Percentiles rank a stretch among this genome's conserved stretches.
Conservation (phyloP, 768 basidiomycete species). For the Phlebiopsis gigantea region DNA sequence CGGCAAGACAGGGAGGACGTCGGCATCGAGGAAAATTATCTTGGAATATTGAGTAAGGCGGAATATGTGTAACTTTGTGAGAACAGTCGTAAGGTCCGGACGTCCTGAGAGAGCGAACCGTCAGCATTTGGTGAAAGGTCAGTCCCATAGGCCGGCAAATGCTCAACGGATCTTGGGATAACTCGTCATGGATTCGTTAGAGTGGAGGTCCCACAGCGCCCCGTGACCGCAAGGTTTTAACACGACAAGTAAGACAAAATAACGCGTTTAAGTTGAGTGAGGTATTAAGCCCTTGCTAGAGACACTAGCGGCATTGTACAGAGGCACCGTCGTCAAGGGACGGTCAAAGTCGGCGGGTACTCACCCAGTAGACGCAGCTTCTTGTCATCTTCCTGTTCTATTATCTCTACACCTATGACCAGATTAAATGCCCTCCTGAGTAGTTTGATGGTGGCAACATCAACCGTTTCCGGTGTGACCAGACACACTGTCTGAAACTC, state of each 20-base stretch:
- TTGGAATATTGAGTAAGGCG: constrained; percentile 84
- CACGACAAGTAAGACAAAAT: neutral
- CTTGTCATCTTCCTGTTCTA: constrained; percentile 60
- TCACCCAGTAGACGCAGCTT: constrained; percentile 81
- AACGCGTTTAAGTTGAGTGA: neutral
- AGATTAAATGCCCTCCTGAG: constrained; percentile 76
- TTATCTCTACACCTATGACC: constrained; percentile 90
- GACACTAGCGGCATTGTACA: neutral
- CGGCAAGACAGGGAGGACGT: constrained; percentile 83
- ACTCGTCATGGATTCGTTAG: neutral
- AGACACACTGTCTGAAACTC: constrained; percentile 83
- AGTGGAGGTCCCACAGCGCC: neutral
- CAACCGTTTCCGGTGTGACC: constrained; percentile 91
- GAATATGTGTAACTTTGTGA: constrained; percentile 96
- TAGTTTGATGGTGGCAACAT: constrained; percentile 73
- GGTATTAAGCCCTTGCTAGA: neutral
- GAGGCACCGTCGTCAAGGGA: constrained; percentile 3
- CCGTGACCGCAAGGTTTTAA: constrained; percentile 2
- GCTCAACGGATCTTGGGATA: neutral
- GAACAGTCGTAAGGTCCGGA: constrained; percentile 85
- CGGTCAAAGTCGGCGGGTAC: constrained; percentile 23
- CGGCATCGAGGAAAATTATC: constrained; percentile 89
- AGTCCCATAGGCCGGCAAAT: neutral
- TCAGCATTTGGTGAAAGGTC: constrained; percentile 1
- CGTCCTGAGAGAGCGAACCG: constrained; percentile 56